A percentile compares a stretch with the other conserved stretches of the same genome.
These are phyloP conservation scores for Spiromastix sp. DNA, from an alignment of 2,329 filamentous ascomycete genomes.

Conservation along the genomic window DNA sequence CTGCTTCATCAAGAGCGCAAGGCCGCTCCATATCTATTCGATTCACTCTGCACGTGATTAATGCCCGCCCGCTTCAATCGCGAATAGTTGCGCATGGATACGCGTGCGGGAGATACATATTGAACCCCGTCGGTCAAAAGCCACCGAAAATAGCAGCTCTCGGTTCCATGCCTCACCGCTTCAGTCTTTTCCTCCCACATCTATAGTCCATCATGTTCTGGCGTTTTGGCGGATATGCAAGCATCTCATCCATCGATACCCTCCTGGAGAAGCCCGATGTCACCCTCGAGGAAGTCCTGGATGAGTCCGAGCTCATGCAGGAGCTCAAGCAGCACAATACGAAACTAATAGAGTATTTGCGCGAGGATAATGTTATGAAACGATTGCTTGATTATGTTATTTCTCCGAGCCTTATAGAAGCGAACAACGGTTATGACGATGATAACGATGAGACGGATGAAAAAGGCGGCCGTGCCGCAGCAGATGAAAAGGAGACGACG, in stretches of 20 bases:
- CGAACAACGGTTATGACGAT: slow-evolving; percentile 43
- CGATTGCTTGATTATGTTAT: slow-evolving; percentile 85
- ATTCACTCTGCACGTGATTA: too few species aligned
- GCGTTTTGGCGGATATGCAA: slow-evolving; percentile 98
- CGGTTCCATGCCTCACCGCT: slow-evolving; percentile 5
- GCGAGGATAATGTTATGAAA: slow-evolving; percentile 75
- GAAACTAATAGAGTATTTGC: slow-evolving; percentile 91
- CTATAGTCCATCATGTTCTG: slow-evolving; percentile 97
- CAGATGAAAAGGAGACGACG: slow-evolving; percentile 18
- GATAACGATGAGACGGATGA: slow-evolving; percentile 38
- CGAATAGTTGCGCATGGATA: too few species aligned
- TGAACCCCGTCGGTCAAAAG: too few species aligned
- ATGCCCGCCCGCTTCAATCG: too few species aligned
- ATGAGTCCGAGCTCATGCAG: slow-evolving; percentile 92
- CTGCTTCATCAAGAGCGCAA: too few species aligned
- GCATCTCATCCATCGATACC: slow-evolving; percentile 90
- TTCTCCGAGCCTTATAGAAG: slow-evolving; percentile 51
- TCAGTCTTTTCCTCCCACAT: not conserved
- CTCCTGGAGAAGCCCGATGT: slow-evolving; percentile 94
- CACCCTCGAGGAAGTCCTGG: slow-evolving; percentile 86
- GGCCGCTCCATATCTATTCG: too few species aligned
- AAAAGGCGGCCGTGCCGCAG: slow-evolving; percentile 14
- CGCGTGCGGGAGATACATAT: too few species aligned
- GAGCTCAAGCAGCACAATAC: slow-evolving; percentile 98
- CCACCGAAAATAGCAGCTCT: too few species aligned